Evolutionary conservation across 1,284 basidiomycete species (phyloP).

Genomic region (Crucibulum parvulum): DNA sequence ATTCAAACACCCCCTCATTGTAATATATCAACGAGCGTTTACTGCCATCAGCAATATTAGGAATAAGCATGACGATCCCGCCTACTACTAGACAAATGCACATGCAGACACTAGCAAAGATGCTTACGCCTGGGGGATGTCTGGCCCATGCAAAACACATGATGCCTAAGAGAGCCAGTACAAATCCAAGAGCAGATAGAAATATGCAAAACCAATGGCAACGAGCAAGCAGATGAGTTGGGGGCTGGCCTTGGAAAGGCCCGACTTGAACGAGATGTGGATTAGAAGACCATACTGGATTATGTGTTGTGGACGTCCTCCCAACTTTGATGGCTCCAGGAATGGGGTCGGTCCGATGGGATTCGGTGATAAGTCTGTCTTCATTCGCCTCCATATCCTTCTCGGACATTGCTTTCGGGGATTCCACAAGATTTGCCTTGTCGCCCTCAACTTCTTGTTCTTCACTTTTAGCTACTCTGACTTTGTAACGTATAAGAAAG

Average conservation of each 20-base stretch:
- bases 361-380: not conserved
- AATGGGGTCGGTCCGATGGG: conserved; percentile 11
- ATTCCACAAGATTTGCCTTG: not conserved
- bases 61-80: conserved; percentile 22
- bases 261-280: conserved; percentile 54
- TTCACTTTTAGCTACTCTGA: conserved; percentile 51
- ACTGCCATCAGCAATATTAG: conserved; percentile 3
- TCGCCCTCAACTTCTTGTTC: conserved; percentile 24
- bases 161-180: conserved; percentile 55
- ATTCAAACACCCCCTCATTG: not conserved
- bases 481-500: conserved; percentile 60
- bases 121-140: conserved; percentile 47
- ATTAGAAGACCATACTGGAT: conserved; percentile 43
- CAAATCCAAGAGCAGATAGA: conserved; percentile 57
- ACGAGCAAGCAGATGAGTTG: conserved; percentile 54
- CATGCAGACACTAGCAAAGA: conserved; percentile 49
- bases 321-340: conserved; percentile 17
- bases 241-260: conserved; percentile 43
- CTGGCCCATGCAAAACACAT: conserved; percentile 57
- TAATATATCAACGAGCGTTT: not conserved
- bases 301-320: conserved; percentile 9
- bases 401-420: not conserved
- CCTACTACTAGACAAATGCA: conserved; percentile 40
- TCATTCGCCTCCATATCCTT: not conserved
- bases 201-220: conserved; percentile 57